A percentile compares a stretch with the other conserved stretches of the same genome.
phyloP scores from a whole-genome alignment of 805 yeast species.

The Torulaspora quercuum region DNA sequence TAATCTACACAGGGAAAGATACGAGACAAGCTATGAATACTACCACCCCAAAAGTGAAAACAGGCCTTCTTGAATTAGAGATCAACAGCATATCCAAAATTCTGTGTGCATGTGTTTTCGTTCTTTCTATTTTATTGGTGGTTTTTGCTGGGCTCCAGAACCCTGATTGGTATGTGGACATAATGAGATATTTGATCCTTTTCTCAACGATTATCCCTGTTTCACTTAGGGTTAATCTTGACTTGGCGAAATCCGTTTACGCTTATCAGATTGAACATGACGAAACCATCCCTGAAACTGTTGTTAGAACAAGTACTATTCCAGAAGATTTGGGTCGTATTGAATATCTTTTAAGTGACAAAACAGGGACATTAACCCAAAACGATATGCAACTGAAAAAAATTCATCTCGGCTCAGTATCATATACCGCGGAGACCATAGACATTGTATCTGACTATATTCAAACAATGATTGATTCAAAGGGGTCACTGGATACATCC shows the following conservation, averaged over 20 bases:
- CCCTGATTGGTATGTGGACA: slow-evolving; percentile 80
- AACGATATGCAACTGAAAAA: slow-evolving; percentile 97
- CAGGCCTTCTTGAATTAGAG: slow-evolving; percentile 86
- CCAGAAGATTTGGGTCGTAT: slow-evolving; percentile 97
- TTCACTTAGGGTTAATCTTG: slow-evolving; percentile 87
- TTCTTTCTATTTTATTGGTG: slow-evolving; percentile 73
- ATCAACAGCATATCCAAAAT: slow-evolving; percentile 85
- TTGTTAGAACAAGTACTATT: slow-evolving; percentile 94
- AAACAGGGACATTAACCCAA: slow-evolving; percentile 96
- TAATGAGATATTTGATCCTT: slow-evolving; percentile 83
- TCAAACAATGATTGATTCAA: slow-evolving; percentile 27
- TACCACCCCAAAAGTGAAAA: slow-evolving; percentile 78
- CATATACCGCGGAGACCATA: slow-evolving; percentile 88
- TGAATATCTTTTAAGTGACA: slow-evolving; percentile 87
- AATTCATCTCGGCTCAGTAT: slow-evolving; percentile 86
- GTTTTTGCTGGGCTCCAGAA: slow-evolving; percentile 70
- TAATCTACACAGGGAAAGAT: slow-evolving; percentile 86
- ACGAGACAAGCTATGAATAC: slow-evolving; percentile 96
- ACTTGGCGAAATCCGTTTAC: slow-evolving; percentile 92
- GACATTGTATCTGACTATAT: slow-evolving; percentile 80
- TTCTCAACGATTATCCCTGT: slow-evolving; percentile 97
- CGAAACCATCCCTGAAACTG: slow-evolving; percentile 69
- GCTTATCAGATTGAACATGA: slow-evolving; percentile 95
- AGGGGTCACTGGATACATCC: slow-evolving; percentile 14
- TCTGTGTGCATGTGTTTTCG: slow-evolving; percentile 79